Percentiles rank a stretch among this genome's conserved stretches.
phyloP scores from a whole-genome alignment of 2,329 filamentous ascomycete species.

The Neofusicoccum kwambonambiense region DNA sequence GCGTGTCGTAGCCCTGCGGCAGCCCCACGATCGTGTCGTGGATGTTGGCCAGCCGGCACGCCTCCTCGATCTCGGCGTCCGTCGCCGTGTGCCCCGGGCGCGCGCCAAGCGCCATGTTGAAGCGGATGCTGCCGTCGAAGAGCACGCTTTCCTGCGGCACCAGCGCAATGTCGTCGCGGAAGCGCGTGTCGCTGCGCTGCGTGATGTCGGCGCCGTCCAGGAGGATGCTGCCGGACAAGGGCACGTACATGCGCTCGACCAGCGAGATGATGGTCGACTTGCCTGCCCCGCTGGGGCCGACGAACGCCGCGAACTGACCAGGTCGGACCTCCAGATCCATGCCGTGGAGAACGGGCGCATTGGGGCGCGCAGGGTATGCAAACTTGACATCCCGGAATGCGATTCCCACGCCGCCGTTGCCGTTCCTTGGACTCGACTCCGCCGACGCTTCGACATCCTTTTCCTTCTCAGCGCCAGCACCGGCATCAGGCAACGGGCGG shows the following conservation, averaged over 20 bases:
- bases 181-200: slow-evolving; percentile 23
- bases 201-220: slow-evolving; percentile 52
- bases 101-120: slow-evolving; percentile 51
- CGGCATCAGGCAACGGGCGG: slow-evolving; percentile 22
- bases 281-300: slow-evolving; percentile 65
- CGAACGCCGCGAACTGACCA: slow-evolving; percentile 62
- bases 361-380: slow-evolving; percentile 63
- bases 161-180: slow-evolving; percentile 39
- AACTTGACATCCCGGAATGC: slow-evolving; percentile 62
- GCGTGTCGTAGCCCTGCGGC: slow-evolving; percentile 65
- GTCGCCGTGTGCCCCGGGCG: slow-evolving; percentile 56
- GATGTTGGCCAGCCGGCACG: slow-evolving; percentile 67
- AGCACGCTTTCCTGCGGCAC: slow-evolving; percentile 50
- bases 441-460: slow-evolving; percentile 33
- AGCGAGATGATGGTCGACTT: slow-evolving; percentile 63
- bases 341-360: slow-evolving; percentile 56
- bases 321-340: slow-evolving; percentile 58
- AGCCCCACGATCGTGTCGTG: slow-evolving; percentile 65
- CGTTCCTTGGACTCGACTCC: slow-evolving; percentile 9
- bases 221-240: slow-evolving; percentile 49
- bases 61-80: slow-evolving; percentile 62
- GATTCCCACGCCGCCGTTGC: slow-evolving; percentile 39
- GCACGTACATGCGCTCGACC: slow-evolving; percentile 56
- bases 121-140: slow-evolving; percentile 48
- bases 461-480: background rate